These are phyloP conservation scores for Lippia alba DNA, from an alignment of 305 asterid genomes.

Conservation along the genomic window DNA sequence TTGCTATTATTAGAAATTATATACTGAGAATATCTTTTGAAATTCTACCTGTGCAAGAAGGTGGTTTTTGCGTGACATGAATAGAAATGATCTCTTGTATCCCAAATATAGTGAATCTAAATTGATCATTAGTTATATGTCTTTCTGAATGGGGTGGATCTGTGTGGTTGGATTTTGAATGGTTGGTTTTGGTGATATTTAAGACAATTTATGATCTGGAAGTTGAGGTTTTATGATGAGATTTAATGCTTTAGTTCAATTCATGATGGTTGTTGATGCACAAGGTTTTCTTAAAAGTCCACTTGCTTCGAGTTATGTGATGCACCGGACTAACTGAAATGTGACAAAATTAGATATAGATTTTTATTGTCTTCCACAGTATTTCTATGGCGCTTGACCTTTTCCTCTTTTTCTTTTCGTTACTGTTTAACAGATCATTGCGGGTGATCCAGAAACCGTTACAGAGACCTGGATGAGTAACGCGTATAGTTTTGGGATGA, in stretches of 20 bases:
- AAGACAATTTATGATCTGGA: slow-evolving; percentile 5
- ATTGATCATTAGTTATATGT: neutral
- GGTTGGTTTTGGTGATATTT: slow-evolving; percentile 22
- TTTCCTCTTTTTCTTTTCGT: no score
- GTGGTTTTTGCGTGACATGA: neutral
- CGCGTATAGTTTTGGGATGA: slow-evolving; percentile 89
- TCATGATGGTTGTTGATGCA: slow-evolving; percentile 25
- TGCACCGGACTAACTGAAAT: no score
- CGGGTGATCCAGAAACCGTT: slow-evolving; percentile 92
- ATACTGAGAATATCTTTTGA: slow-evolving; percentile 16
- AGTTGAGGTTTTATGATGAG: neutral
- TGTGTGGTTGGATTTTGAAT: slow-evolving; percentile 25
- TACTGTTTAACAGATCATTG: slow-evolving; percentile 59
- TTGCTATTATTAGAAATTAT: slow-evolving; percentile 20
- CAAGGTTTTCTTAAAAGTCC: slow-evolving; percentile 18
- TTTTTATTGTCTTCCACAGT: no score
- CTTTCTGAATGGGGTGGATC: slow-evolving; percentile 24
- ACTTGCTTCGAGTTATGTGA: neutral
- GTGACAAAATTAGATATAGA: no score
- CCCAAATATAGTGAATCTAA: no score
- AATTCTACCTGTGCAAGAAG: slow-evolving; percentile 13
- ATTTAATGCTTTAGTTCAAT: slow-evolving; percentile 9
- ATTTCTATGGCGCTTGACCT: neutral
- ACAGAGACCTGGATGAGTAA: slow-evolving; percentile 98
- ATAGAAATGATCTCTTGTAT: no score